Base-by-base conservation (phyloP, 1,284 basidiomycete species). In the Ustilago lituana region DNA sequence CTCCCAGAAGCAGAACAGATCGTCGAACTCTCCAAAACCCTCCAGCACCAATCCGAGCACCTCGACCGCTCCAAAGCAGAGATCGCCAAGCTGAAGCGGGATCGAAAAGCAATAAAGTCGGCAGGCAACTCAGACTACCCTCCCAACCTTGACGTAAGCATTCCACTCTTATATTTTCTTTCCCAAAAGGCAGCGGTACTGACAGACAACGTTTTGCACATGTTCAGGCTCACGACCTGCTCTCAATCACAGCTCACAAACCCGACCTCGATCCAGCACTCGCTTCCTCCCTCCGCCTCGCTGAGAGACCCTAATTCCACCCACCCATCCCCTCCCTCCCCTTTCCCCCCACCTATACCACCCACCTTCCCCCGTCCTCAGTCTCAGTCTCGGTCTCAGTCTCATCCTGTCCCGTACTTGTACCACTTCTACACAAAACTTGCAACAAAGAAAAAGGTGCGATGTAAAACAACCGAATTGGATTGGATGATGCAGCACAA, bases 1-100 rank as follows among this genome's bases (percentile, higher is more conserved):
- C 51, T 73, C 1, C 70, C 70, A 2, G 70, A 73, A 49, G 70
- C 65, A 36, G 70, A 73, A 48, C 65, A 73, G 43, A 59, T 61
- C 17, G 57, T 68, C 44, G 60, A 68, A 14, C 57, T 73, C 0
- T 51, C 35, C 24, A 50, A 63, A 17, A 68, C 65, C 0, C 56
- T 63, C 17, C 19, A 46, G 2, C 49, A 66, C 33, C 70, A 73
- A 44, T 36, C 43, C 2, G 20, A 45, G 7, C 50, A 55, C 26
- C 52, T 71, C 22, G 58, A 50, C 27, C 31, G 35, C 11, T 24
- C 54, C 2, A 27, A 33, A 6, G 29, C 54, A n/a, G 17, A 35
- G 14, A 59, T 71, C 11, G 33, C 37, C 5, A 32, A 27, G 7
- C 52, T 71, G 19, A 58, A 59, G 29, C 64, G 59, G 26, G 43